Conservation (phyloP, 1,284 basidiomycete species). For the Spongiforma sp. region DNA sequence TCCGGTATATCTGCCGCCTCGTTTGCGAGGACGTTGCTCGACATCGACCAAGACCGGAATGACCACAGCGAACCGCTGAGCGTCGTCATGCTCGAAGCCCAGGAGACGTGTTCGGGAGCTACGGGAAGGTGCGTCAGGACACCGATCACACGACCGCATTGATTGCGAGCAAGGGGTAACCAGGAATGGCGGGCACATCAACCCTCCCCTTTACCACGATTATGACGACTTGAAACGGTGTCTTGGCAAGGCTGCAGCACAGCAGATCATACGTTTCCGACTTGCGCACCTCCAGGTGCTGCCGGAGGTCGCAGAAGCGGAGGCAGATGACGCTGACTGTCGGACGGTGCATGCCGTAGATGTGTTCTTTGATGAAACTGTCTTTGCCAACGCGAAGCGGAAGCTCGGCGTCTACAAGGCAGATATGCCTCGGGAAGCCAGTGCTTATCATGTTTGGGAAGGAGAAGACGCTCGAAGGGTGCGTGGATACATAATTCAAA, state of each 20-base stretch:
- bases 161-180: not conserved
- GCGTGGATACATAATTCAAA: not conserved
- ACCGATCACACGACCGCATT: not conserved
- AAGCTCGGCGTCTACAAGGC: conserved; percentile 45
- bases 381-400: conserved; percentile 46
- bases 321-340: conserved; percentile 48
- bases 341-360: conserved; percentile 56
- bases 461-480: conserved; percentile 43
- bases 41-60: conserved; percentile 26
- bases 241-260: conserved; percentile 53
- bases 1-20: conserved; percentile 57
- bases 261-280: conserved; percentile 63
- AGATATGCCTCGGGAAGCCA: conserved; percentile 52
- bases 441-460: conserved; percentile 42
- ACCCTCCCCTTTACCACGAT: conserved; percentile 64
- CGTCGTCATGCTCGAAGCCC: conserved; percentile 54
- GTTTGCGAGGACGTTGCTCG: conserved; percentile 47
- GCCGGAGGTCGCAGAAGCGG: conserved; percentile 51
- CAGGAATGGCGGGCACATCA: conserved; percentile 77
- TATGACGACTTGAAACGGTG: conserved; percentile 54
- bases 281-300: conserved; percentile 60
- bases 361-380: conserved; percentile 45
- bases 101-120: conserved; percentile 55
- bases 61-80: conserved; percentile 27
- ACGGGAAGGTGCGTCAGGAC: conserved; percentile 48